Evolutionary conservation across 1,284 basidiomycete genomes (phyloP), one percentile per base, ranked within the genome.

Genomic region (Ustilago cynodontis): DNA sequence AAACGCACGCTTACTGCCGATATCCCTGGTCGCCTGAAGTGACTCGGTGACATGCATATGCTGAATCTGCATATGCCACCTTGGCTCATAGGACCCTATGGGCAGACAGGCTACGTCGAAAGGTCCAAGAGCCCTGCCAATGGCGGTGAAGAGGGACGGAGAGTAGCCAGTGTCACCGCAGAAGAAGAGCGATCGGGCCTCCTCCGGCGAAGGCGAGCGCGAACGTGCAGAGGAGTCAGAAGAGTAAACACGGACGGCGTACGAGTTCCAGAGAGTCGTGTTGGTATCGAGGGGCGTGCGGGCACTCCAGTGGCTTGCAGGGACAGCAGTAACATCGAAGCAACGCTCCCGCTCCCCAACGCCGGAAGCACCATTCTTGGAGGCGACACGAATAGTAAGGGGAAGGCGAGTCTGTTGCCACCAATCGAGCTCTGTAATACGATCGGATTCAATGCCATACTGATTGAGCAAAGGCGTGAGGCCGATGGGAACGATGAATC

Each of bases 211-310:
- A 49, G n/a, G 18, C 56, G 52, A 49, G 52, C 8, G n/a, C 39
- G 20, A 39, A 26, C 18, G 52, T 24, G 9, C 33, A 43, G 20
- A 20, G 8, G 43, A 54, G 13, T 43, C 50, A 14, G 59, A 63
- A 11, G 56, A 35, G 35, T 69, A 55, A 9, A 77, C 73, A 22
- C 73, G 73, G 14, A 81, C 62, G 13, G 70, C 77, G 58, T 81
- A 81, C 54, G 79, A 81, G 55, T 71, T 73, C 74, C 88, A 89
- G 14, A 89, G 83, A 0, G 87, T 87, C 8, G 86, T 86, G 67
- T 89, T 89, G 33, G 87, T 88, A 69, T 88, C 88, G 1, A 87
- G 72, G 0, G 86, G 86, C 9, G 86, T 86, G 7, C 88, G 82
- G 2, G 87, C 88, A 2, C 87, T 87, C 88, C 88, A 88, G 78